Base-by-base conservation (phyloP, 768 basidiomycete species). In the Pleurotus citrinopileatus region DNA sequence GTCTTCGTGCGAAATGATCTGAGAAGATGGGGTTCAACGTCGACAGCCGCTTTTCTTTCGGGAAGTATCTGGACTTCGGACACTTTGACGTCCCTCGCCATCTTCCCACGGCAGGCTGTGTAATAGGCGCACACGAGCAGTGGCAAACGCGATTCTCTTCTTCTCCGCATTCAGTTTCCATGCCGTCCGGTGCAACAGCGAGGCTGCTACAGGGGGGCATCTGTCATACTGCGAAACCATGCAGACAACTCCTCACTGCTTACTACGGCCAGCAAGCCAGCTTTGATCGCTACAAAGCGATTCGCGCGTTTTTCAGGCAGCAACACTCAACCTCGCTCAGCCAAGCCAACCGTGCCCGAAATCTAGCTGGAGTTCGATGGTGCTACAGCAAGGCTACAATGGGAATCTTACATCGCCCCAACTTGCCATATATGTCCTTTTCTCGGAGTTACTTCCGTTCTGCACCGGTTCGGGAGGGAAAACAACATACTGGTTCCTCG, bases 281-380 rank as follows among this genome's bases (percentile, higher is more conserved):
- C 17, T 51, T 82, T 48, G 83, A 84, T 64, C 81, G 86, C 47
- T 87, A 87, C 66, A 73, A 62, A 36, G 65, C 73, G 47, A 86
- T 87, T 52, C 72, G 83, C 42, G 70, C 65, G 50, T 87, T 86
- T 67, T 87, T 87, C 57, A 70, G 61, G 42, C 66, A 67, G 48
- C 71, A 73, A 63, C 55, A 52, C 66, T 66, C 55, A 66, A 74
- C 12, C 19, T n/a, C 28, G 23, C 15, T 6, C n/a, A 40, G 34
- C 22, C 32, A 42, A 13, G 26, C 42, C 36, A 36, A 29, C 29
- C 37, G 12, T n/a, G 6, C 20, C 37, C 46, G 23, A 23, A 42
- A 22, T n/a, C 25, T 19, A 9, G 22, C 46, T 25, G 10, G 13
- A 4, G 4, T 15, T n/a, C 5, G 5, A 17, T 48, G 25, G 45